Base-by-base conservation (phyloP, 1,284 basidiomycete species). In the Ustilago loliicola region DNA sequence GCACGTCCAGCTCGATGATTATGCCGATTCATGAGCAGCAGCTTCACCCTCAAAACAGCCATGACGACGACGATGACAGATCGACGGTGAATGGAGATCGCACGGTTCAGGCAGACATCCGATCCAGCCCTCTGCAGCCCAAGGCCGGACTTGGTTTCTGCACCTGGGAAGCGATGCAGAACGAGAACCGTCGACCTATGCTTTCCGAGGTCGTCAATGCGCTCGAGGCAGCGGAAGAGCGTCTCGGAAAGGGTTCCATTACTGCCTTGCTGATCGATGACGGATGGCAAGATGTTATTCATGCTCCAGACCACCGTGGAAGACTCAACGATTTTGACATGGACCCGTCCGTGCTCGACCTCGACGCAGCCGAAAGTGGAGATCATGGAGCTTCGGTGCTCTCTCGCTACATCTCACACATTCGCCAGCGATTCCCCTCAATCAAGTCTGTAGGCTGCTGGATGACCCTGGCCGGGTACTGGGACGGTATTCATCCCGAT, bases 161-260 rank as follows among this genome's bases (percentile, higher is more conserved):
- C 59, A 77, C 75, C 10, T 77, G 75, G 75, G 71, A 77, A 21
- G 75, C 75, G 2, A 72, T 77, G 67, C 61, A 66, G 29, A 70
- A 65, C 53, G 52, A 52, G 4, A 52, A 71, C 19, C 63, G 70
- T 9, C 75, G 63, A 6, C 75, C 75, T 1, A 55, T 50, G 45
- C 62, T 77, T 8, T 70, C 71, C 23, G 62, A 72, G 19, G 71
- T 77, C 13, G 47, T 77, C 17, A 54, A 56, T 51, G 72, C 72
- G 10, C 62, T 77, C 17, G 54, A 67, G 29, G 66, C 65, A 29
- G 32, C 66, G 34, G 70, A 77, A 36, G 21, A 36, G 5, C 66
- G 71, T 4, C 45, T 66, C 2, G 75, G 75, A 3, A 42, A 40
- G 42, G 71, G 66, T 6, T 60, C 55, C 30, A 66, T 78, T 40